These are phyloP conservation scores for Mycena belliarum DNA, from an alignment of 768 basidiomycete genomes.

Conservation along the genomic window DNA sequence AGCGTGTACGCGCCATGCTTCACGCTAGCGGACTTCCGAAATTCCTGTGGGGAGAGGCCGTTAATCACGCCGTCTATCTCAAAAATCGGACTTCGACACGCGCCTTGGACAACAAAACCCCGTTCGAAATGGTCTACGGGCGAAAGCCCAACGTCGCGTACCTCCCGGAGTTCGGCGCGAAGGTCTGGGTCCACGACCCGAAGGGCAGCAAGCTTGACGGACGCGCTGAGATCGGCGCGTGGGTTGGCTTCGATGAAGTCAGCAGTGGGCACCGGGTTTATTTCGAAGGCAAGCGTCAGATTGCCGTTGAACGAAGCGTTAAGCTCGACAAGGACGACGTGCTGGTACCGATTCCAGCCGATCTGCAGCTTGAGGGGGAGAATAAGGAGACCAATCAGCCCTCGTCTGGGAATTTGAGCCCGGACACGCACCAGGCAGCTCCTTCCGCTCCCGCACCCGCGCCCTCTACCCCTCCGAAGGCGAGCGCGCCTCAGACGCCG, in stretches of 20 bases:
- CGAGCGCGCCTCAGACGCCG: neutral
- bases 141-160: slow-evolving; percentile 25
- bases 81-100: slow-evolving; percentile 29
- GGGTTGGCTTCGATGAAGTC: slow-evolving; percentile 37
- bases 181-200: slow-evolving; percentile 25
- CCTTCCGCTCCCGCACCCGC: neutral
- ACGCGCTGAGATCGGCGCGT: slow-evolving; percentile 28
- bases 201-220: slow-evolving; percentile 29
- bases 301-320: slow-evolving; percentile 34
- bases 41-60: slow-evolving; percentile 36
- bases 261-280: slow-evolving; percentile 36
- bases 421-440: neutral
- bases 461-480: neutral
- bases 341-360: slow-evolving; percentile 11
- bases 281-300: slow-evolving; percentile 23
- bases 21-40: slow-evolving; percentile 28
- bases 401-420: slow-evolving; percentile 10
- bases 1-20: slow-evolving; percentile 33
- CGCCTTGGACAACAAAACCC: slow-evolving; percentile 24
- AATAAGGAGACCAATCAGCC: slow-evolving; percentile 9
- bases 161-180: slow-evolving; percentile 25
- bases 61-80: slow-evolving; percentile 27
- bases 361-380: slow-evolving; percentile 26
- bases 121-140: slow-evolving; percentile 23
- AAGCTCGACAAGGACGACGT: slow-evolving; percentile 21